These are phyloP conservation scores for Hypoxylon sp. DNA, from an alignment of 2,329 filamentous ascomycete genomes.

Conservation along the genomic window DNA sequence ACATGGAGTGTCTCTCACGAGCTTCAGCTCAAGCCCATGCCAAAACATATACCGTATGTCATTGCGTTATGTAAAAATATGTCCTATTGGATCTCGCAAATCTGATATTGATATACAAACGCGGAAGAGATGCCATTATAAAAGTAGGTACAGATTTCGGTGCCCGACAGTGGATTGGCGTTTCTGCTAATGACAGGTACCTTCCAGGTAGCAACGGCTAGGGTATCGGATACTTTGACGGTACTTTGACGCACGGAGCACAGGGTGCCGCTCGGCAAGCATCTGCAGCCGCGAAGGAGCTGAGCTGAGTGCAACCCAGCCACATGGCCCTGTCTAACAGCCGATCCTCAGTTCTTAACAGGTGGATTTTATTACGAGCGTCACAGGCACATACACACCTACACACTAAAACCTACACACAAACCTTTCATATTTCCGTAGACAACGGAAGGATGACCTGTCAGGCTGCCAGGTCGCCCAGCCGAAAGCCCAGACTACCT, in stretches of 20 bases:
- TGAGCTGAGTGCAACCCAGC: slow-evolving; percentile 41
- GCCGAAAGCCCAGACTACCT: slow-evolving; percentile 12
- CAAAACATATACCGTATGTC: no score
- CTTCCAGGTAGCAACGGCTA: not conserved
- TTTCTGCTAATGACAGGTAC: slow-evolving; percentile 6
- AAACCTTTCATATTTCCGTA: not conserved
- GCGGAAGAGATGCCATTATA: not conserved
- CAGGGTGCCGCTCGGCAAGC: slow-evolving; percentile 36
- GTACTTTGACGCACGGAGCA: slow-evolving; percentile 32
- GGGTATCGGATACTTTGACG: slow-evolving; percentile 24
- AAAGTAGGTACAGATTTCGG: slow-evolving; percentile 6
- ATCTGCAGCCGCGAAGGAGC: slow-evolving; percentile 39
- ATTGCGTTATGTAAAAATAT: not conserved
- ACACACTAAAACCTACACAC: no score
- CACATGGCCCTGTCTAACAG: slow-evolving; percentile 43
- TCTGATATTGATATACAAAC: not conserved
- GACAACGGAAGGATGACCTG: not conserved
- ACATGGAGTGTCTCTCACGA: not conserved
- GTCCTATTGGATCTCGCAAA: no score
- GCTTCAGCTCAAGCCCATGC: no score
- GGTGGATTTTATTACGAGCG: slow-evolving; percentile 37
- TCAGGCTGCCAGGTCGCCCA: slow-evolving; percentile 1
- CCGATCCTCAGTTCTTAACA: slow-evolving; percentile 38
- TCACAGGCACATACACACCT: slow-evolving; percentile 18
- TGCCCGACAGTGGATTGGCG: slow-evolving; percentile 13